Evolutionary conservation across 305 asterid species (phyloP), one percentile per base, ranked within the genome.

Genomic region (Withania somnifera): DNA sequence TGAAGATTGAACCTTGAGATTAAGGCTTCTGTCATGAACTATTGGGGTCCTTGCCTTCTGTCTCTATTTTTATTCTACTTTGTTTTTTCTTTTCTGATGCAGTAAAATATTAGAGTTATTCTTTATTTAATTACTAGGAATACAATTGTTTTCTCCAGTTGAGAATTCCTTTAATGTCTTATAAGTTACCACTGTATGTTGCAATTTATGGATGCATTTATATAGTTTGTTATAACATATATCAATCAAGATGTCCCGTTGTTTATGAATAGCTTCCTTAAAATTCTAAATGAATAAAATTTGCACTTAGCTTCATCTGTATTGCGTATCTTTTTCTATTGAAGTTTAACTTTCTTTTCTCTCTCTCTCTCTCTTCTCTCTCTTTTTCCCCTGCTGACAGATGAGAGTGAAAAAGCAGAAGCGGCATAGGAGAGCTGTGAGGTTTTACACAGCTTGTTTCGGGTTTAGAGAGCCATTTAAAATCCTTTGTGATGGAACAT

Each of bases 401-500:
- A 96, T 96, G 99, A 93, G 86, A 87, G 90, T 96, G 83, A 93
- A 89, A 81, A 96, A 90, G 95, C 98, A 94, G 84, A 93, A 90
- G 86, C 94, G 97, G n/a, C 95, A 91, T 71, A 90, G 97, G 20
- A 91, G 89, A 87, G 92, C 91, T 52, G 95, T 96, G 52, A 84
- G 94, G 54, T 94, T 96, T 83, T 94, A 87, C 90, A 89, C 92
- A 24, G 95, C 95, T 82, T 94, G 98, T 87, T 91, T 86, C 83
- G 99, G 99, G 19, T 96, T 94, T 85, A 89, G 97, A 22, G 94
- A 90, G 87, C 99, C 98, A 53, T 94, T 89, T 87, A 94, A 96
- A 87, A 88, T 96, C 90, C 97, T 96, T 1, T 94, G 97, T 89
- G 99, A 94, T 82, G 98, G 99, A 76, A 96, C 97, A 60, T 95